Conservation (phyloP, 257 asterid species). For the Nicotiana knightiana region DNA sequence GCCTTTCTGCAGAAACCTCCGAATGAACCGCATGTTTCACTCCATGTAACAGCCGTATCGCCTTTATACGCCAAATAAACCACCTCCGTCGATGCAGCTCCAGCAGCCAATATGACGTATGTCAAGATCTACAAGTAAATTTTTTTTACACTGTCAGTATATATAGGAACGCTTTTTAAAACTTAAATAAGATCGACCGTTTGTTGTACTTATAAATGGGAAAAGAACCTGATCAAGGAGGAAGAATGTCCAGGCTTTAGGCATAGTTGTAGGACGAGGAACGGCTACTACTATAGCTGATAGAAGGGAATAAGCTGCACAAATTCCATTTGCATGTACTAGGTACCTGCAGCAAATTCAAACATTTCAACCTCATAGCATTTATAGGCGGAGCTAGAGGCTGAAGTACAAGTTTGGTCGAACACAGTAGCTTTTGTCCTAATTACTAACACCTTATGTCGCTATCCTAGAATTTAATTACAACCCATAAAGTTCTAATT, state of each 20-base stretch:
- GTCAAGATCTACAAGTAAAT: slow-evolving; percentile 19
- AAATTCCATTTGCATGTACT: slow-evolving; percentile 84
- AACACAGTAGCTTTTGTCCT: too few relatives aligned
- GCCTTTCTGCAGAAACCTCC: slow-evolving; percentile 70
- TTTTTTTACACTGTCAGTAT: too few relatives aligned
- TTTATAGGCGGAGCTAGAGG: too few relatives aligned
- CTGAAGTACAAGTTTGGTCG: too few relatives aligned
- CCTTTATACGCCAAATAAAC: slow-evolving; percentile 76
- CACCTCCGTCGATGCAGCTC: slow-evolving; percentile 62
- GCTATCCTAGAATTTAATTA: too few relatives aligned
- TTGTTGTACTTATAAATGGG: too few relatives aligned
- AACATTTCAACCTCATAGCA: not conserved
- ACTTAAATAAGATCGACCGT: too few relatives aligned
- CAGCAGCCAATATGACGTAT: slow-evolving; percentile 62
- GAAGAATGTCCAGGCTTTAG: slow-evolving; percentile 76
- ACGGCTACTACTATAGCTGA: slow-evolving; percentile 67
- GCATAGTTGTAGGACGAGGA: slow-evolving; percentile 61
- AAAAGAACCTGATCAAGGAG: slow-evolving; percentile 67
- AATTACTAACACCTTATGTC: too few relatives aligned
- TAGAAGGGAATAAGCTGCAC: slow-evolving; percentile 83
- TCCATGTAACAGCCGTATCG: slow-evolving; percentile 56
- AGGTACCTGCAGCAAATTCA: slow-evolving; percentile 34
- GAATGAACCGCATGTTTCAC: slow-evolving; percentile 60
- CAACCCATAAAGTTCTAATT: too few relatives aligned
- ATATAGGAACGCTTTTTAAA: too few relatives aligned